Base-by-base conservation (phyloP, 371 early-diverging fungal species). In the Actinomortierella wolfii region DNA sequence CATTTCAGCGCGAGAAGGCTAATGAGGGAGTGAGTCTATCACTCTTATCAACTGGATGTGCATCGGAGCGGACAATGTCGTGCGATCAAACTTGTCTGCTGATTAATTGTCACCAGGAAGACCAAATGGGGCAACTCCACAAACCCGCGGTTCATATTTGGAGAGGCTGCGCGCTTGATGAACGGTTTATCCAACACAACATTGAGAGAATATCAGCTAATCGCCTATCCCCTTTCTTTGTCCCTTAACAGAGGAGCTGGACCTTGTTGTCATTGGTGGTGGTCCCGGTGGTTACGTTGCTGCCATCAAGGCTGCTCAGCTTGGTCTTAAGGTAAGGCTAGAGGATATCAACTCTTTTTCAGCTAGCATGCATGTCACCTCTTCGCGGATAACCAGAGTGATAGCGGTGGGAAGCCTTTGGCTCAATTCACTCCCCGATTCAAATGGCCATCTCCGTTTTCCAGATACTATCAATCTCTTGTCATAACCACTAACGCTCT, bases 241-340 rank as follows among this genome's bases (percentile, higher is more conserved):
- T 17, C 51, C 21, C 28, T 21, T 56, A 15, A 39, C 40, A 71
- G 78, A 81, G 59, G 94, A 92, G 71, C 85, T 89, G 71, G 94
- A 94, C 66, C 82, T 91, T 42, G 88, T 92, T 45, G 92, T 94
- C 59, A 93, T 94, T 67, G 95, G 98, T 78, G 98, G 94, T 76
- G 98, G 98, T 20, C 98, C 98, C 49, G 98, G 98, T 71, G 98
- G 98, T 59, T 98, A 98, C 67, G 97, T 97, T 58, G 97, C 97
- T 60, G 98, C 98, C 60, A 97, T 98, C 79, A 97, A 97, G 86
- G 97, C 96, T 78, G 94, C 98, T 51, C 98, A 98, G 80, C 85
- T 96, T 44, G 98, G 98, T 41, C 87, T 96, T 45, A 96, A 96
- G 92, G 96, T 94, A 83, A 49, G 53, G 20, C 21, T 6, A 34